Evolutionary conservation across 805 yeast species (phyloP), one percentile per base, ranked within the genome.

Genomic region (Candida xiaguanensis): DNA sequence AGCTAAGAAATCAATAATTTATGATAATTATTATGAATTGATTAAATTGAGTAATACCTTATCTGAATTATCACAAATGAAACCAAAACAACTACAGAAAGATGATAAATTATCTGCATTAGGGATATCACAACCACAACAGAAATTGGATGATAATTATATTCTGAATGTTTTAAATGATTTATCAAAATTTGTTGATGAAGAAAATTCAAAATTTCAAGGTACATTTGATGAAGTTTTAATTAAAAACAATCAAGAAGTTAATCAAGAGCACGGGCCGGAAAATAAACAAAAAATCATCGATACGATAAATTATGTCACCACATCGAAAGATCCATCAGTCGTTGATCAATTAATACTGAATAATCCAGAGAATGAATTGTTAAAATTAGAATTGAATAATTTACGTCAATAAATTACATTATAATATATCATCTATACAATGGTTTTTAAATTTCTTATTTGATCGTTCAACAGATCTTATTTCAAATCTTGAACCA

Each of bases 401-500:
- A 42, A 43, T 8, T 22, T 52, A 19, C 8, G 8, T 30, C 37
- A 17, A 15, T 28, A n/a, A n/a, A n/a, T n/a, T n/a, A n/a, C n/a
- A n/a, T n/a, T 48, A 61, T 41, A 65, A 33, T 6, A 64, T 57
- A 53, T 80, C 85, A 43, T 77, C 83, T 26, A 85, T 87, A 23
- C 77, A 74, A 48, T 83, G 93, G 42, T 80, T 76, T 63, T 90
- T 90, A 69, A 88, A 88, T 65, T 90, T 88, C 51, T 85, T 77
- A 17, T 82, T 85, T 0, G 95, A 79, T 42, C 98, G 70, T 50
- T 90, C 97, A 8, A 78, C 77, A 30, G 90, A 72, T 56, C 95
- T 72, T 44, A 81, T 75, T 44, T 80, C 78, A 48, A 90, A 75
- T 43, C 97, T 67, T 31, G 88, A 82, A 1, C 98, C 98, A 8